Evolutionary conservation across 2,329 filamentous ascomycete genomes (phyloP).

Genomic region (Diplocarpon mali): DNA sequence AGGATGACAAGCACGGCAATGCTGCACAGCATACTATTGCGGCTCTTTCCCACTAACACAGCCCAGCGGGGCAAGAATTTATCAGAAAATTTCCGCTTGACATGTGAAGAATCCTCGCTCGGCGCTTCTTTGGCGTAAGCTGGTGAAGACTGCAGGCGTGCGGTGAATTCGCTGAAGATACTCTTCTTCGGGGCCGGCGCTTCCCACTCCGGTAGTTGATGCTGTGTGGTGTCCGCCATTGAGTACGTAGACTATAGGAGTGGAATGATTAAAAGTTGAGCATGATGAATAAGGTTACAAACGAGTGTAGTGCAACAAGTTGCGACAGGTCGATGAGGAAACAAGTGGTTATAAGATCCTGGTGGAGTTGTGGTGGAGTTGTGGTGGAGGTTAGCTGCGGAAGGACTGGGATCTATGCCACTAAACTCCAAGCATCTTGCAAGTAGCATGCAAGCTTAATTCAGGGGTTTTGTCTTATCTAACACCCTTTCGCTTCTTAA

Average conservation of each 20-base stretch:
- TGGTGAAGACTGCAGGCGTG: conserved; percentile 3
- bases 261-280: background rate
- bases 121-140: conserved; percentile 2
- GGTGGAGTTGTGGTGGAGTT: background rate
- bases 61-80: conserved; percentile 7
- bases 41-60: conserved; percentile 8
- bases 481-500: too few relatives aligned
- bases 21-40: conserved; percentile 8
- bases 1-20: conserved; percentile 17
- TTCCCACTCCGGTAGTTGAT: conserved; percentile 22
- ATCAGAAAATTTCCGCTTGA: conserved; percentile 7
- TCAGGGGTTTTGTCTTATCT: too few relatives aligned
- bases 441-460: too few relatives aligned
- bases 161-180: conserved; percentile 10
- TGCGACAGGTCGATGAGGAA: background rate
- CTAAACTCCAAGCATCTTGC: too few relatives aligned
- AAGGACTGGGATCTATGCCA: too few relatives aligned
- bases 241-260: background rate
- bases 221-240: conserved; percentile 10
- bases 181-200: conserved; percentile 13
- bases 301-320: conserved; percentile 12
- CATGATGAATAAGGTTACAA: conserved; percentile 5
- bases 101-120: conserved; percentile 4
- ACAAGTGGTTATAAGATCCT: background rate
- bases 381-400: too few relatives aligned